These are phyloP conservation scores for Microbotryum intermedium DNA, from an alignment of 1,284 basidiomycete genomes.

Conservation along the genomic window DNA sequence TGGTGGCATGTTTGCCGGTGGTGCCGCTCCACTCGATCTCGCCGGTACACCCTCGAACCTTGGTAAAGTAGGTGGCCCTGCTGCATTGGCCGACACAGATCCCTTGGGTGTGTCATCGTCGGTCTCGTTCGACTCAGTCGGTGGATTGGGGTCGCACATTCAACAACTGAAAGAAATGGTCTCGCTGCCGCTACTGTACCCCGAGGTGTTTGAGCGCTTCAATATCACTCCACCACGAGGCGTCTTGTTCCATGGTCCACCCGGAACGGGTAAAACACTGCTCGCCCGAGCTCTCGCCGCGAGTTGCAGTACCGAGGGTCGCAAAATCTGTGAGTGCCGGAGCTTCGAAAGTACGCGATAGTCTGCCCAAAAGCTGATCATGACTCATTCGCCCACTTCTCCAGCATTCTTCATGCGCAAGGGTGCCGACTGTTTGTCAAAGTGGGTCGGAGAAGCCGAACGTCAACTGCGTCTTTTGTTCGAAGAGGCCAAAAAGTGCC, in stretches of 20 bases:
- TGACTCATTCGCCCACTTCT: neutral
- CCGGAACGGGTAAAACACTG: constrained; percentile 88
- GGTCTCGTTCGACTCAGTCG: constrained; percentile 95
- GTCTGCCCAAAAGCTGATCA: neutral
- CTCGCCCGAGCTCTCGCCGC: constrained; percentile 89
- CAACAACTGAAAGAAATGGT: constrained; percentile 99
- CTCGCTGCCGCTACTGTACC: constrained; percentile 85
- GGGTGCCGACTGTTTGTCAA: constrained; percentile 93
- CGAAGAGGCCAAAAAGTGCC: constrained; percentile 85
- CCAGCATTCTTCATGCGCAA: constrained; percentile 99
- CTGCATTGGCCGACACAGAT: constrained; percentile 88
- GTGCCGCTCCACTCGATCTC: constrained; percentile 29
- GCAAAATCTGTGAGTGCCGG: constrained; percentile 65
- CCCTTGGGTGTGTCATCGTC: constrained; percentile 89
- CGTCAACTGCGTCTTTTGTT: constrained; percentile 90
- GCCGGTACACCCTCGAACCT: constrained; percentile 48
- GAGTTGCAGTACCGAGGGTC: constrained; percentile 80
- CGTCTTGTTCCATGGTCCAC: constrained; percentile 93
- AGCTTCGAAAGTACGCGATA: neutral
- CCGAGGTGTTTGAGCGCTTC: constrained; percentile 94
- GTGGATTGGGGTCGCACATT: constrained; percentile 91
- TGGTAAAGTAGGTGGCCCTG: constrained; percentile 67
- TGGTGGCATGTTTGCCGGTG: constrained; percentile 32
- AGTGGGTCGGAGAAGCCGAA: constrained; percentile 99
- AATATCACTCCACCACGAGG: constrained; percentile 91